Evolutionary conservation across 306 rosid genomes (phyloP), one percentile per base, ranked within the genome.

Genomic region (Trifolium repens): DNA sequence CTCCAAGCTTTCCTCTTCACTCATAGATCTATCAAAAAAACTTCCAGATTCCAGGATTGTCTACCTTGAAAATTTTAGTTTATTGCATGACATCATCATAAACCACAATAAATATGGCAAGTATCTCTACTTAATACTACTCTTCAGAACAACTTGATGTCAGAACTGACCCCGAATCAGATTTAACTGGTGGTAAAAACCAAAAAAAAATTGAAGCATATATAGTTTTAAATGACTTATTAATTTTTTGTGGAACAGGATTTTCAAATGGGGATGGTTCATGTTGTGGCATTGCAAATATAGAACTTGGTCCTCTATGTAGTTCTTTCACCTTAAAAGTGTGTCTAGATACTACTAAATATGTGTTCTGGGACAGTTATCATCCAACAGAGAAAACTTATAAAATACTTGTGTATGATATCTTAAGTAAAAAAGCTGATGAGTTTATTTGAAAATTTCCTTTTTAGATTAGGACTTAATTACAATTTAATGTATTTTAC

Each of bases 361-460:
- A 87, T 80, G 64, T 91, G 42, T 89, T 89, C 30, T 87, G 94
- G 96, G 94, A 91, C 73, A 81, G 93, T 73, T 77, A 69, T 49
- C 97, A 89, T 49, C 96, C 90, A 43, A 44, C 92, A 0, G 79
- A 84, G 30, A 78, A 9, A 40, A 44, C 79, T 15, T 89, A 78
- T 34, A 14, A 2, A 57, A 32, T 74, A 4, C 34, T 86, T 53
- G 4, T 44, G 52, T 1, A 67, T 55, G 26, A 72, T 2, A 24
- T 27, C 13, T 0, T 81, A 0, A 11, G 6, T 24, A 52, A 67
- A 2, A 11, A 19, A 24, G 34, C 75, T 13, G 3, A 75, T 8
- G 72, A 75, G 19, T 86, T 88, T 73, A 47, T 80, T 74, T 88
- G 76, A 80, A 42, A 46, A 30, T 42, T 40, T 34, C 11, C 53